These are phyloP conservation scores for Suillus discolor DNA, from an alignment of 768 basidiomycete genomes.

Conservation along the genomic window DNA sequence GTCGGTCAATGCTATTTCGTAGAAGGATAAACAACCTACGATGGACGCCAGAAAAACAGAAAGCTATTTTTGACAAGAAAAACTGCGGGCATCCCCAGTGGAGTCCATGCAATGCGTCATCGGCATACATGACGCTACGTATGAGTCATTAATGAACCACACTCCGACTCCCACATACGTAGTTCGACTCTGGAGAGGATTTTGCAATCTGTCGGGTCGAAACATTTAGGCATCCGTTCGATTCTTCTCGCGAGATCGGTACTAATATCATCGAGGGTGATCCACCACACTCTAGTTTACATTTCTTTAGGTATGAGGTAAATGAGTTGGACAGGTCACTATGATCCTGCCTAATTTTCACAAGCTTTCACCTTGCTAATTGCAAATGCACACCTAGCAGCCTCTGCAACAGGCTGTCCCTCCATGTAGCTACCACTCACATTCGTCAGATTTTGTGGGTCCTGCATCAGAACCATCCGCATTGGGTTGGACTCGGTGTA, in stretches of 20 bases:
- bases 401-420: slow-evolving; percentile 28
- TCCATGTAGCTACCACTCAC: slow-evolving; percentile 47
- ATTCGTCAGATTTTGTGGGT: slow-evolving; percentile 26
- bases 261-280: too few species aligned
- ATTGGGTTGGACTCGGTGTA: slow-evolving; percentile 34
- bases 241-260: too few species aligned
- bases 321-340: neutral
- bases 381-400: neutral
- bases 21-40: neutral
- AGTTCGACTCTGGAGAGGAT: too few species aligned
- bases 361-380: neutral
- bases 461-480: slow-evolving; percentile 51
- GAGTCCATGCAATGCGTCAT: neutral
- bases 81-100: neutral
- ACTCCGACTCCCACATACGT: neutral
- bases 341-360: neutral
- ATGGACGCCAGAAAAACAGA: neutral
- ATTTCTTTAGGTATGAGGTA: neutral
- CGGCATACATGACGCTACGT: neutral
- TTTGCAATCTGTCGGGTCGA: too few species aligned
- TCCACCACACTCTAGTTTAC: neutral
- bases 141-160: neutral
- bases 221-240: too few species aligned
- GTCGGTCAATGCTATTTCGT: neutral
- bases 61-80: neutral